Conservation (phyloP, 257 asterid species). For the Salvia miltiorrhiza region DNA sequence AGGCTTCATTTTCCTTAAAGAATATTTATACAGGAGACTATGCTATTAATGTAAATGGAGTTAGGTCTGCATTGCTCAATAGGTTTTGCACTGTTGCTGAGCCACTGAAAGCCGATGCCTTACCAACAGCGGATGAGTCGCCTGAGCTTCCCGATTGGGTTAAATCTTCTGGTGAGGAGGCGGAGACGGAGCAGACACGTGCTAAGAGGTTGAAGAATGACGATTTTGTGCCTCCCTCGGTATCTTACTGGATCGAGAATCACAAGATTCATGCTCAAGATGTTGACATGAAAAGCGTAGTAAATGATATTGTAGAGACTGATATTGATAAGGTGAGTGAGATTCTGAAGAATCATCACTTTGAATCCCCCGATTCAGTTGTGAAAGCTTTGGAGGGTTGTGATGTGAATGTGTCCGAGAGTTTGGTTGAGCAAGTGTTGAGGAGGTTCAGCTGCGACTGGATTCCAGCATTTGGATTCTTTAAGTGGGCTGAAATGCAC, state of each 20-base stretch:
- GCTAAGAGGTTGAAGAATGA: slow-evolving; percentile 36
- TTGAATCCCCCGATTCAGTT: slow-evolving; percentile 46
- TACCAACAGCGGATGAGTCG: slow-evolving; percentile 40
- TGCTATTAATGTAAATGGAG: slow-evolving; percentile 21
- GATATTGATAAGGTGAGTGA: slow-evolving; percentile 62
- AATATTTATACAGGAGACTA: slow-evolving; percentile 14
- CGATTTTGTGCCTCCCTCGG: slow-evolving; percentile 79
- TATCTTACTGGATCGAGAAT: slow-evolving; percentile 66
- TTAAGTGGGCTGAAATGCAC: slow-evolving; percentile 67
- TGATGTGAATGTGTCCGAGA: slow-evolving; percentile 45
- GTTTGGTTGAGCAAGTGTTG: slow-evolving; percentile 57
- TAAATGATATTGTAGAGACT: slow-evolving; percentile 36
- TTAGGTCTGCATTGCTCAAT: slow-evolving; percentile 20
- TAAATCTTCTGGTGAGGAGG: slow-evolving; percentile 25
- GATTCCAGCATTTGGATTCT: slow-evolving; percentile 70
- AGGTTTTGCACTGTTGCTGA: slow-evolving; percentile 41
- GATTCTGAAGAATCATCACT: slow-evolving; percentile 46
- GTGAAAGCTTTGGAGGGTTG: slow-evolving; percentile 43
- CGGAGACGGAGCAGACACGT: background rate
- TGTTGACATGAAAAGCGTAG: slow-evolving; percentile 33
- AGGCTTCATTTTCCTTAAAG: slow-evolving; percentile 18
- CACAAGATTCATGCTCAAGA: slow-evolving; percentile 30
- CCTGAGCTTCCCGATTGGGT: slow-evolving; percentile 89
- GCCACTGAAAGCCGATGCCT: slow-evolving; percentile 26
- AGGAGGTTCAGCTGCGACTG: slow-evolving; percentile 78